Evolutionary conservation across 257 asterid species (phyloP).

Genomic region (Rehmannia glutinosa): DNA sequence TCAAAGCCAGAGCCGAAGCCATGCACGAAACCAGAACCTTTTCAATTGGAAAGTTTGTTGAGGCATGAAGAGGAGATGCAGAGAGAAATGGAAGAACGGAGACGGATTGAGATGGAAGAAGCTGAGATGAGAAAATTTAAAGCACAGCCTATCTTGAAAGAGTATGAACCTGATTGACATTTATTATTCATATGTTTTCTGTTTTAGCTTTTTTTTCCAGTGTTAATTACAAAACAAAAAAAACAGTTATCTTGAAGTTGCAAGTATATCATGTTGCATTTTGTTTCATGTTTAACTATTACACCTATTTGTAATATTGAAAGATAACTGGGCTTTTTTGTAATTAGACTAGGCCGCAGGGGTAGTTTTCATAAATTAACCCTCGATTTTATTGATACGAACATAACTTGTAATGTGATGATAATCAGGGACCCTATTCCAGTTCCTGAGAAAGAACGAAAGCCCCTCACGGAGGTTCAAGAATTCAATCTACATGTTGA

Average conservation of each 20-base stretch:
- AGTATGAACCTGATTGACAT: conserved; percentile 31
- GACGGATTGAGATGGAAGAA: conserved; percentile 71
- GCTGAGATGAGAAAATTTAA: conserved; percentile 75
- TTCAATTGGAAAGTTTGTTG: conserved; percentile 70
- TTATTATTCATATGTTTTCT: background rate
- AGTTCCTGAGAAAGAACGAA: conserved; percentile 64
- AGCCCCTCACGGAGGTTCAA: conserved; percentile 81
- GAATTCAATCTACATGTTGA: conserved; percentile 71
- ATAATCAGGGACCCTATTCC: conserved; percentile 86
- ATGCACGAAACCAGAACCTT: conserved; percentile 88
- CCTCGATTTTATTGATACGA: background rate
- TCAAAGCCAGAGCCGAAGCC: conserved; percentile 93
- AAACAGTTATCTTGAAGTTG: too few species aligned
- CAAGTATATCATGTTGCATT: too few species aligned
- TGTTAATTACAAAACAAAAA: too few species aligned
- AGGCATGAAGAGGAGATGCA: conserved; percentile 92
- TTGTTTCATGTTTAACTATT: too few species aligned
- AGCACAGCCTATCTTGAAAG: conserved; percentile 82
- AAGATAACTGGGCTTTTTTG: too few species aligned
- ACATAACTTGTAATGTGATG: background rate
- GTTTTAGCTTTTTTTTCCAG: background rate
- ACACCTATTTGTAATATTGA: too few species aligned
- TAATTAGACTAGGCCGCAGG: too few species aligned
- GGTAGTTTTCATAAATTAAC: too few species aligned
- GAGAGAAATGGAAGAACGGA: conserved; percentile 82